Evolutionary conservation across 116 monocot species (phyloP).

Genomic region (Phalaenopsis hybrid): DNA sequence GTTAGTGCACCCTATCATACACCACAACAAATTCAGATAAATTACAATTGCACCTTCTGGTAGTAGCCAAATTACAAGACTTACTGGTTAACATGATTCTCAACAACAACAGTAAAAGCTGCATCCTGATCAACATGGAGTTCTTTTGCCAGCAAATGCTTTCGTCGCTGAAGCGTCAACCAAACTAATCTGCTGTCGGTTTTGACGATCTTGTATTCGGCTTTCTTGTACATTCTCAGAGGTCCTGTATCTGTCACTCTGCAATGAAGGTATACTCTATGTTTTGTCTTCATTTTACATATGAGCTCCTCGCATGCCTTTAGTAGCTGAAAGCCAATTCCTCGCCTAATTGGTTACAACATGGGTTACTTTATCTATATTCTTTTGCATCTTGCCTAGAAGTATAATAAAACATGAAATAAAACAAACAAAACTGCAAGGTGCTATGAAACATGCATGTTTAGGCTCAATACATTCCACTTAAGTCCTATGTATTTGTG

Average conservation of each 20-base stretch:
- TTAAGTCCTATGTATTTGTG: neutral
- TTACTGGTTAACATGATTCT: neutral
- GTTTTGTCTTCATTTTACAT: constrained; percentile 32
- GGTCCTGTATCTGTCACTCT: constrained; percentile 58
- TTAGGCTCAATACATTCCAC: too few relatives aligned
- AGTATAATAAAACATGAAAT: neutral
- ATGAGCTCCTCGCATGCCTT: constrained; percentile 77
- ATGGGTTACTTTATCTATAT: neutral
- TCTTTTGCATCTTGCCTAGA: neutral
- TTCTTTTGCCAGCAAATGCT: constrained; percentile 56
- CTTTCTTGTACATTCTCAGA: constrained; percentile 57
- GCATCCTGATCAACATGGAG: constrained; percentile 3
- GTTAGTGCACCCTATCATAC: neutral
- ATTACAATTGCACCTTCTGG: neutral
- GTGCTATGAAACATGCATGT: neutral
- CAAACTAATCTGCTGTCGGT: constrained; percentile 60
- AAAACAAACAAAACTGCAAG: neutral
- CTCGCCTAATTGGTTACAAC: constrained; percentile 29
- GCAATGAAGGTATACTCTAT: constrained; percentile 68
- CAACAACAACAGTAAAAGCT: neutral
- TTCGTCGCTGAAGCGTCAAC: constrained; percentile 62
- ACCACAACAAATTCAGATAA: neutral
- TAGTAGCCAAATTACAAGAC: neutral
- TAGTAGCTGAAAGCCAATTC: constrained; percentile 71
- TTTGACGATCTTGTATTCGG: constrained; percentile 40